Percentiles rank a stretch among this genome's conserved stretches.
phyloP scores from a whole-genome alignment of 2,329 filamentous ascomycete species.

The Cryphonectria carpinicola region DNA sequence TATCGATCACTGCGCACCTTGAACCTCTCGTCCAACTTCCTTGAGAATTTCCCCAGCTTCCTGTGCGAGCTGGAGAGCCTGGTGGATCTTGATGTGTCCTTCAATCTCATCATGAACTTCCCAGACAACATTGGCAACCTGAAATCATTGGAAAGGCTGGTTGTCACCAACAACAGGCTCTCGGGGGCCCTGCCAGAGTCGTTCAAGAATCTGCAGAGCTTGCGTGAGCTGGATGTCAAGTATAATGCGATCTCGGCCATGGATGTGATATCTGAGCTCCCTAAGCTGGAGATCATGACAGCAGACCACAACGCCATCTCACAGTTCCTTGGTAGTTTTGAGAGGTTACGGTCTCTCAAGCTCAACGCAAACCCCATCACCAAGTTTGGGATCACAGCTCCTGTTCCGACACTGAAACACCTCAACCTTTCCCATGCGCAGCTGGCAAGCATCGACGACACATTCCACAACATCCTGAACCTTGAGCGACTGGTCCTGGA shows the following conservation, averaged over 20 bases:
- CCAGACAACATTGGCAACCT: constrained; percentile 80
- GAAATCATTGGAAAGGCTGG: constrained; percentile 80
- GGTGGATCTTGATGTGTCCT: constrained; percentile 93
- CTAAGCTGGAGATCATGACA: constrained; percentile 83
- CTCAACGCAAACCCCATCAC: constrained; percentile 96
- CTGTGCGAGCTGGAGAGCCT: constrained; percentile 81
- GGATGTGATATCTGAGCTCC: constrained; percentile 81
- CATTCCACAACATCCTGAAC: constrained; percentile 86
- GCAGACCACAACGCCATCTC: constrained; percentile 93
- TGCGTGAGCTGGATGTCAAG: constrained; percentile 91
- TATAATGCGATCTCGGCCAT: constrained; percentile 91
- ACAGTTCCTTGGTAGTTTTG: constrained; percentile 86
- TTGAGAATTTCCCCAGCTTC: constrained; percentile 83
- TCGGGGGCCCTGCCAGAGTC: constrained; percentile 73
- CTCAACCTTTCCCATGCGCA: constrained; percentile 92
- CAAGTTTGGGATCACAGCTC: constrained; percentile 79
- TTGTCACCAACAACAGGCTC: constrained; percentile 94
- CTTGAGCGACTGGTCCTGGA: constrained; percentile 87
- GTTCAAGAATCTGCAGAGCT: constrained; percentile 72
- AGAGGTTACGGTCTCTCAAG: constrained; percentile 79
- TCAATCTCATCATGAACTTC: constrained; percentile 83
- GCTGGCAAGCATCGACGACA: constrained; percentile 83
- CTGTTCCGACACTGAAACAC: constrained; percentile 80
- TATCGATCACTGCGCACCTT: constrained; percentile 81
- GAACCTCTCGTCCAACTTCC: constrained; percentile 91